Base-by-base conservation (phyloP, 345 rosid species). In the Nephelium lappaceum region DNA sequence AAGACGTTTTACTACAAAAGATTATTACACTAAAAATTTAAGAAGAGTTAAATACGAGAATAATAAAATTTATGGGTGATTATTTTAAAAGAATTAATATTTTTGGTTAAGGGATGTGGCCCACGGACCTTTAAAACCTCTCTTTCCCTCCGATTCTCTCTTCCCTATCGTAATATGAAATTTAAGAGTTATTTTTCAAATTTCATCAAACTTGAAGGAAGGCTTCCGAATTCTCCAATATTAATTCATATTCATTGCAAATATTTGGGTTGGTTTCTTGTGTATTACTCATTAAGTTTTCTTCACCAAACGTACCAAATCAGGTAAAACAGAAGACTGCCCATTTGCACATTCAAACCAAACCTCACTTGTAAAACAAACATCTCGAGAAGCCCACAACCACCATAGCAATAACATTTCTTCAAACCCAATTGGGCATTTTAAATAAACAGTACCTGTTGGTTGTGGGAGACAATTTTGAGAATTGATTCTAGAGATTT, bases 291-390 rank as follows among this genome's bases (percentile, higher is more conserved):
- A 78, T 77, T 83, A 72, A 36, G 66, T 78, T 78, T 87, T 84
- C 80, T 78, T 77, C 67, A 88, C 86, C 91, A 79, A 82, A 90
- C 87, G 41, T 67, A 85, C 79, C 89, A 63, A 80, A 81, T 55
- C 31, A 79, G 82, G 81, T 67, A 68, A 78, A 81, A 76, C 3
- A 69, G 63, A 67, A 63, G 67, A 81, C 57, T 71, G 27, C 69
- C 83, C 60, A 76, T 69, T 18, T n/a, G 21, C n/a, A 57, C 62
- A 82, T 85, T 89, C 91, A 85, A 87, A 89, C 94, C 94, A 88
- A 91, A 89, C 94, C 80, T 87, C 84, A 77, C 88, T 82, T 86
- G 77, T 87, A 87, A 83, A 78, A 69, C 86, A 88, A 87, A 79
- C 81, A 81, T 84, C 61, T 74, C 38, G 3, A 72, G 72, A 65